phyloP scores from a whole-genome alignment of 768 basidiomycete species.

The Lentinula detonsa region DNA sequence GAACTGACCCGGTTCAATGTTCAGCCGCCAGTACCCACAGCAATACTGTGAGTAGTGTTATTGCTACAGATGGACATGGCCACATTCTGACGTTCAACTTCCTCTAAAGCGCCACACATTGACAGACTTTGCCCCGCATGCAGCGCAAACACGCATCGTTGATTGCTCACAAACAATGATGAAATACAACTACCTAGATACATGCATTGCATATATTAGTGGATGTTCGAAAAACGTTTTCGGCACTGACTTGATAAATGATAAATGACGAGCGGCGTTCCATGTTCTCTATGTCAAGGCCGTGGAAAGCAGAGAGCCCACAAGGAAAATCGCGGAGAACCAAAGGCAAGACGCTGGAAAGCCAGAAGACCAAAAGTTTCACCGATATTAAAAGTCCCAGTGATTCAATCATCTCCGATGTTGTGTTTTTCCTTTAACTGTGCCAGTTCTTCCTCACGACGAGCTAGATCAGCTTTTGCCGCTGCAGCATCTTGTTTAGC shows the following conservation, averaged over 20 bases:
- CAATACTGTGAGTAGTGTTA: conserved; percentile 46
- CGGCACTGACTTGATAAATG: not conserved
- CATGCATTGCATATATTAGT: not conserved
- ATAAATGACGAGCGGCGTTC: not conserved
- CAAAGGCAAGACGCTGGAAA: not conserved
- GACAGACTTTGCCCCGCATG: conserved; percentile 56
- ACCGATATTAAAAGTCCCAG: not conserved
- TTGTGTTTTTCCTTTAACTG: conserved; percentile 83
- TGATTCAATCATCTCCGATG: conserved; percentile 64
- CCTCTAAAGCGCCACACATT: conserved; percentile 47
- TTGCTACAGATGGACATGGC: not conserved
- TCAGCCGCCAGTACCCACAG: conserved; percentile 57
- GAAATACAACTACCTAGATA: not conserved
- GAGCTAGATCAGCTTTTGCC: conserved; percentile 86
- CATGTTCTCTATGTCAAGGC: not conserved
- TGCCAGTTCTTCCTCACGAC: conserved; percentile 84
- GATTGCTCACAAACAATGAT: conserved; percentile 3
- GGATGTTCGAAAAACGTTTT: not conserved
- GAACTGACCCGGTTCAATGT: conserved; percentile 12
- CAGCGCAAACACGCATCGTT: conserved; percentile 1
- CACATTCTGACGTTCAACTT: conserved; percentile 1
- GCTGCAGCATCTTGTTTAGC: conserved; percentile 94
- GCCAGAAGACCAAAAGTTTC: not conserved
- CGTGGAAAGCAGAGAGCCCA: not conserved
- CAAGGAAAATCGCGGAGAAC: not conserved